Conservation (phyloP, 108 stramenopile species). For the Pseudonitzschia multiseries region DNA sequence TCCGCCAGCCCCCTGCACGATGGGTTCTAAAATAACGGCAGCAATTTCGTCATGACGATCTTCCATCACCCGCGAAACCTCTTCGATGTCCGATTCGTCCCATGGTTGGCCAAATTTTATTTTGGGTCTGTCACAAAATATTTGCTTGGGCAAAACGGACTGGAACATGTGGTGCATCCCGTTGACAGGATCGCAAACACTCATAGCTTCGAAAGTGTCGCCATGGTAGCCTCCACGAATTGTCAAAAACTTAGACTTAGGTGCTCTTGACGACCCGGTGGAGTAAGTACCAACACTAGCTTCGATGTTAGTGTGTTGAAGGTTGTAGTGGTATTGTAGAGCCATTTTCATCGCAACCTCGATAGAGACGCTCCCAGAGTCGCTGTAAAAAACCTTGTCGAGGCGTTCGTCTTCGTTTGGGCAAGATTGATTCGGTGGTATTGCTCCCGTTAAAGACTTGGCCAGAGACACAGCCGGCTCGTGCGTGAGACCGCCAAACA, state of each 20-base stretch:
- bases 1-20: slow-evolving; percentile 90
- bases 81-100: slow-evolving; percentile 31
- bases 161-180: slow-evolving; percentile 81
- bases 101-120: slow-evolving; percentile 27
- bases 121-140: slow-evolving; percentile 56
- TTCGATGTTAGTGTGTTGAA: slow-evolving; percentile 11
- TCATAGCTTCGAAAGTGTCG: slow-evolving; percentile 89
- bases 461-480: slow-evolving; percentile 67
- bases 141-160: slow-evolving; percentile 48
- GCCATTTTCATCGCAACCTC: slow-evolving; percentile 95
- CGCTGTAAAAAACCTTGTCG: slow-evolving; percentile 75
- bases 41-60: slow-evolving; percentile 63
- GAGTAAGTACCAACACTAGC: background rate
- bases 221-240: slow-evolving; percentile 87
- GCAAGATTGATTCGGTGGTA: slow-evolving; percentile 16
- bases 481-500: slow-evolving; percentile 92
- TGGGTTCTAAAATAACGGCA: slow-evolving; percentile 89
- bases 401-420: slow-evolving; percentile 24
- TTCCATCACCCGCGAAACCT: slow-evolving; percentile 41
- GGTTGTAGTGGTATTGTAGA: slow-evolving; percentile 74
- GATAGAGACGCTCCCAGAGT: slow-evolving; percentile 76
- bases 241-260: slow-evolving; percentile 62
- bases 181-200: slow-evolving; percentile 83
- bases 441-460: slow-evolving; percentile 32
- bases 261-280: background rate